Base-by-base conservation (phyloP, 495 filamentous ascomycete genomes). In the Xylona heveae region DNA sequence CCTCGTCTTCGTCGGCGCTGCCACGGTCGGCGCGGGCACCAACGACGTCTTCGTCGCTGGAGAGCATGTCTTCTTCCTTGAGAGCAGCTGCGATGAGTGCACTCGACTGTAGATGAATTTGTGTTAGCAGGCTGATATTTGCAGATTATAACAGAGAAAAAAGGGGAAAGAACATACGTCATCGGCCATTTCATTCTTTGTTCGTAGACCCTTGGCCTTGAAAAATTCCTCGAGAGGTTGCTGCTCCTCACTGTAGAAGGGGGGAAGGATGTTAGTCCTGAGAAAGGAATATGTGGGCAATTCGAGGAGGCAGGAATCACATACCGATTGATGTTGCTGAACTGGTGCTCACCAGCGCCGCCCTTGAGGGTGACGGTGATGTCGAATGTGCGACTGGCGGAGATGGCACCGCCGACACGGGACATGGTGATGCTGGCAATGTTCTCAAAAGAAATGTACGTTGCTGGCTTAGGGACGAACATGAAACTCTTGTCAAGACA, bases 401-500 rank as follows among this genome's bases (percentile, higher is more conserved):
- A 90, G 19, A 95, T 69, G 5, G 88, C 83, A 19, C 90, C 90
- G 19, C 80, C 81, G 15, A 99, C 84, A 46, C 88, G 79, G 13
- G 83, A 93, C 68, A 99, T 88, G 6, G 81, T 91, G 35, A 99
- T 76, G 22, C 75, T 71, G 5, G 74, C 64, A 12, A 91, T 71
- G 39, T 85, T 79, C 37, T 95, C 90, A 48, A 92, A 78, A 24
- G 81, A 73, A 22, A 99, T 83, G 54, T 92, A 95, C 2, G 84
- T 91, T 0, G 90, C 84, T 0, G 90, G 90, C 52, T 99, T 99
- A 2, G 90, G 90, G 4, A 99, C 88, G 42, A 99, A 99, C 66
- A 99, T 88, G 46, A 99, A 85, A 6, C 83, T 88, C 57, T 92
- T 93, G 52, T 99, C 90, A 41, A 99, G 54, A 53, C 84, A 94